Evolutionary conservation across 2,329 filamentous ascomycete genomes (phyloP).

Genomic region (Trichoderma harzianum): DNA sequence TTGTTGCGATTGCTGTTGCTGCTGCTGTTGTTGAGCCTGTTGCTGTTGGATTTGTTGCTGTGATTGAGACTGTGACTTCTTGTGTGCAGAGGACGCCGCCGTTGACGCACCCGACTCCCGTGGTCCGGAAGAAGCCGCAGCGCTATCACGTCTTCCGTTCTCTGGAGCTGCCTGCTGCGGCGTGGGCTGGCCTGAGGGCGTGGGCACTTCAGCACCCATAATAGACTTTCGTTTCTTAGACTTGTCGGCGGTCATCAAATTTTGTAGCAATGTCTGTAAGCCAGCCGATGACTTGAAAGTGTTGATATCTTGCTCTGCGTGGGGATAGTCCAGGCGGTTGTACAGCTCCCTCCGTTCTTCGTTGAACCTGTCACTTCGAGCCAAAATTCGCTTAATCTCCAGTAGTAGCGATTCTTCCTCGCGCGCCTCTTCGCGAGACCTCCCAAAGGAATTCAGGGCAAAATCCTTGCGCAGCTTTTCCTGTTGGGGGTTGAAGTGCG

Average conservation of each 20-base stretch:
- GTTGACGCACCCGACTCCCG: conserved; percentile 36
- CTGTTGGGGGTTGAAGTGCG: conserved; percentile 76
- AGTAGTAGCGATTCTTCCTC: conserved; percentile 88
- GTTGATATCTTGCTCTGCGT: conserved; percentile 64
- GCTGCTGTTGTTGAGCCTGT: conserved; percentile 27
- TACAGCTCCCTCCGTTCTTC: conserved; percentile 86
- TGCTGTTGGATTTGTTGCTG: conserved; percentile 32
- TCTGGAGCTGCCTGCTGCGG: conserved; percentile 37
- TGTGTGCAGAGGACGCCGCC: conserved; percentile 46
- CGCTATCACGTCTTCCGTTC: conserved; percentile 50
- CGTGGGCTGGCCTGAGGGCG: conserved; percentile 39
- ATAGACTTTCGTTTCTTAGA: conserved; percentile 81
- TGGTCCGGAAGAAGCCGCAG: conserved; percentile 43
- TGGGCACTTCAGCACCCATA: conserved; percentile 53
- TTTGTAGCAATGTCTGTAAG: conserved; percentile 75
- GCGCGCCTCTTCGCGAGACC: conserved; percentile 81
- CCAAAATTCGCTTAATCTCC: conserved; percentile 88
- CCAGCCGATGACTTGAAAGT: conserved; percentile 79
- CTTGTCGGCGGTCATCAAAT: conserved; percentile 78
- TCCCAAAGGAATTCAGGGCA: conserved; percentile 72
- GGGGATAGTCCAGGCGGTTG: conserved; percentile 78
- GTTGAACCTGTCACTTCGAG: conserved; percentile 80
- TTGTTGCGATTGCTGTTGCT: conserved; percentile 30
- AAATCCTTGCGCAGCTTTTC: conserved; percentile 82
- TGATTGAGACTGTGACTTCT: conserved; percentile 39